Evolutionary conservation across 164 flowering plant species (phyloP).

Genomic region (Magnolia sinica): DNA sequence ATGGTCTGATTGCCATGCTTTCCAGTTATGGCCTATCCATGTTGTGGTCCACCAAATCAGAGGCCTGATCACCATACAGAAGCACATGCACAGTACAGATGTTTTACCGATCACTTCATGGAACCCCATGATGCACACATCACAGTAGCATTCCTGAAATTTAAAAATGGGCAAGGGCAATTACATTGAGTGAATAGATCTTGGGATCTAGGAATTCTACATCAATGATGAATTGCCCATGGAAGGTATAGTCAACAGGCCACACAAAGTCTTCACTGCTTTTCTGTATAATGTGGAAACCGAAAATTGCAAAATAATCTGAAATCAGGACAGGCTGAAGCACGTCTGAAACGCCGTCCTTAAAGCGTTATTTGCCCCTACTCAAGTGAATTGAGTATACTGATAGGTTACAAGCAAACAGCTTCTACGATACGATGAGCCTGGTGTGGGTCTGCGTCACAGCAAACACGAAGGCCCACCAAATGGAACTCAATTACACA

Average conservation of each 20-base stretch:
- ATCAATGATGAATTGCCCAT: constrained; percentile 76
- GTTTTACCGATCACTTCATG: background rate
- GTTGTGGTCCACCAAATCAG: background rate
- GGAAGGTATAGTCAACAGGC: constrained; percentile 68
- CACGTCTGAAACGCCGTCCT: no score
- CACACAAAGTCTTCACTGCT: constrained; percentile 83
- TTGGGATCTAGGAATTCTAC: constrained; percentile 89
- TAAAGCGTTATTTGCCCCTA: no score
- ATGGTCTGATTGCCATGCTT: no score
- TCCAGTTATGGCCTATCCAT: background rate
- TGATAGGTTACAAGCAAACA: no score
- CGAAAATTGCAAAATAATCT: no score
- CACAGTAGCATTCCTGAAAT: background rate
- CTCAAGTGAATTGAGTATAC: no score
- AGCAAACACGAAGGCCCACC: no score
- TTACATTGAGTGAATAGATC: constrained; percentile 58
- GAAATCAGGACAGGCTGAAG: no score
- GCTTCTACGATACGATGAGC: no score
- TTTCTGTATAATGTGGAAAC: no score
- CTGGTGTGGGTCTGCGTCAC: no score
- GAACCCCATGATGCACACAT: background rate
- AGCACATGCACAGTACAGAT: background rate
- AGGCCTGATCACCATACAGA: background rate
- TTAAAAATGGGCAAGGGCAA: constrained; percentile 12
- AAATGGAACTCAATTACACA: no score